Conservation (phyloP, 163 green algal species). For the Chloromonas sp. region DNA sequence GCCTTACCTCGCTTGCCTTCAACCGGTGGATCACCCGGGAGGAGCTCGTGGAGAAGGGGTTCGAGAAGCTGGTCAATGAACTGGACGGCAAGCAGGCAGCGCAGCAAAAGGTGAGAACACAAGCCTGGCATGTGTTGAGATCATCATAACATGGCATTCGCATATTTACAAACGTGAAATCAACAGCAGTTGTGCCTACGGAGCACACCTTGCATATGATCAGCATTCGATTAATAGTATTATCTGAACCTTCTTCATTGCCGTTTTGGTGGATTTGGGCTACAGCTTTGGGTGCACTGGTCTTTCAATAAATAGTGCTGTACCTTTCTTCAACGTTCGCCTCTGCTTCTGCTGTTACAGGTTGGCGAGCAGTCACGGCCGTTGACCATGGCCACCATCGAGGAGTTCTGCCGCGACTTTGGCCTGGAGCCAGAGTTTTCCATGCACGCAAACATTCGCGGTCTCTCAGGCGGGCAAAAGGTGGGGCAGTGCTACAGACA, state of each 20-base stretch:
- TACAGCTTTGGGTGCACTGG: too few relatives aligned
- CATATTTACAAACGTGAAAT: neutral
- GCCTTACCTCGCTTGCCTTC: constrained; percentile 25
- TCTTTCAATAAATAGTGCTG: too few relatives aligned
- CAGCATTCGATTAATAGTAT: neutral
- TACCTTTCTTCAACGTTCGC: neutral
- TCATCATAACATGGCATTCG: neutral
- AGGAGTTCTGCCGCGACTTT: constrained; percentile 75
- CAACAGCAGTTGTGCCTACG: neutral
- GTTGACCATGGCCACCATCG: constrained; percentile 73
- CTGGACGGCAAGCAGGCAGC: constrained; percentile 65
- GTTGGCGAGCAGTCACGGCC: constrained; percentile 61
- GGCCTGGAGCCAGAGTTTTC: constrained; percentile 91
- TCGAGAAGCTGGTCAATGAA: constrained; percentile 77
- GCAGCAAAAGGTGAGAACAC: constrained; percentile 15
- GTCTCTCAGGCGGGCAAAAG: constrained; percentile 91
- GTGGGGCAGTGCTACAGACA: constrained; percentile 7
- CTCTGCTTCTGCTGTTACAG: constrained; percentile 7
- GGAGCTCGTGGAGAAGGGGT: constrained; percentile 53
- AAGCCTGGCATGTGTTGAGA: too few relatives aligned
- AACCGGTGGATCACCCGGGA: constrained; percentile 51
- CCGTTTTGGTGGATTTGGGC: too few relatives aligned
- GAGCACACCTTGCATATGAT: neutral
- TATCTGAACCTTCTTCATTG: neutral
- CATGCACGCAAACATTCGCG: constrained; percentile 85